Percentiles rank a stretch among this genome's conserved stretches.
These are phyloP conservation scores for Didymella lethalis DNA, from an alignment of 2,329 filamentous ascomycete genomes.

Conservation along the genomic window DNA sequence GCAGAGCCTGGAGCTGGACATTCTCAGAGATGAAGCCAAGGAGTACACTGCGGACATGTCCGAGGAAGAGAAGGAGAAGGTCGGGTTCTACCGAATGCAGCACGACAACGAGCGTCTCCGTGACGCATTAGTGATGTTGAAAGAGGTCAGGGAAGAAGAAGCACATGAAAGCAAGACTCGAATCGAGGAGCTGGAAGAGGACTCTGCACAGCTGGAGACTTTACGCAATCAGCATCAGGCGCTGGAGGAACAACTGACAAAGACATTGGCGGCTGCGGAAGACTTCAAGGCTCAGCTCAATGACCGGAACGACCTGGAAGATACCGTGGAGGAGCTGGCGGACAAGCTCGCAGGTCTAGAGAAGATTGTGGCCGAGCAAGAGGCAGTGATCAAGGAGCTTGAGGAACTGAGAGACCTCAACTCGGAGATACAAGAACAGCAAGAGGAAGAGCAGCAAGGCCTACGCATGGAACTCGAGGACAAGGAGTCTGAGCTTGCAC, in stretches of 20 bases:
- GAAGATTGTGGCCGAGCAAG: slow-evolving; percentile 61
- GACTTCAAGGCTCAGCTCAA: slow-evolving; percentile 92
- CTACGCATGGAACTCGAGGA: slow-evolving; percentile 93
- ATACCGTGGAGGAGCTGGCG: slow-evolving; percentile 79
- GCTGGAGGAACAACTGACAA: slow-evolving; percentile 75
- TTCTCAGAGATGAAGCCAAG: slow-evolving; percentile 84
- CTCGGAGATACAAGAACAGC: slow-evolving; percentile 92
- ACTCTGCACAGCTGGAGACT: slow-evolving; percentile 44
- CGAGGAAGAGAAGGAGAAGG: slow-evolving; percentile 83
- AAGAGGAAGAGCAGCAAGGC: slow-evolving; percentile 91
- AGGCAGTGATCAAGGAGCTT: slow-evolving; percentile 82
- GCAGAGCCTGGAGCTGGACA: slow-evolving; percentile 84
- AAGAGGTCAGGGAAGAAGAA: slow-evolving; percentile 86
- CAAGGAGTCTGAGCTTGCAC: slow-evolving; percentile 82
- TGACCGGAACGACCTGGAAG: slow-evolving; percentile 84
- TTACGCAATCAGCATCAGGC: slow-evolving; percentile 69
- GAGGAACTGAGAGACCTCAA: slow-evolving; percentile 91
- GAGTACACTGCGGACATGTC: slow-evolving; percentile 86
- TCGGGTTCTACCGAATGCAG: slow-evolving; percentile 91
- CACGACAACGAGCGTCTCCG: slow-evolving; percentile 85
- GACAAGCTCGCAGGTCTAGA: background rate
- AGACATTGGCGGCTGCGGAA: slow-evolving; percentile 77
- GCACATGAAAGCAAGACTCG: slow-evolving; percentile 75
- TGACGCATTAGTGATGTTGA: slow-evolving; percentile 82
- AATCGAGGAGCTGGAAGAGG: slow-evolving; percentile 51